Conservation (phyloP, 2,329 filamentous ascomycete species). For the Malbranchea zuffiana region DNA sequence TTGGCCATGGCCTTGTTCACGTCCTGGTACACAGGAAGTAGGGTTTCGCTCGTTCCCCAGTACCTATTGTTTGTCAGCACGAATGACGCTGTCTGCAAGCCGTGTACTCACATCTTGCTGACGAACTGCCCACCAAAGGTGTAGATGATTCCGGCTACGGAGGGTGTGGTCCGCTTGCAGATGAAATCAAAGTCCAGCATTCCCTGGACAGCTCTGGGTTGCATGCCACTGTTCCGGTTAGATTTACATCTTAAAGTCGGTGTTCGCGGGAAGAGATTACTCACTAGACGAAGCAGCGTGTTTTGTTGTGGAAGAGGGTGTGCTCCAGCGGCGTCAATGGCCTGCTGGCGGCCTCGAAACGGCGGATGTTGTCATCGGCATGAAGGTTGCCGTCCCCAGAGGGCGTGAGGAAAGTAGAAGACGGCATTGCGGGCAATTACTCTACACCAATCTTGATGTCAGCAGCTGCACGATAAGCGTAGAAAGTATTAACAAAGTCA, state of each 20-base stretch:
- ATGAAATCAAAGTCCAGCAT: conserved; percentile 99
- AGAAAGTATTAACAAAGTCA: too few relatives aligned
- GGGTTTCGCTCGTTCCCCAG: conserved; percentile 99
- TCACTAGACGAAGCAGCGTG: conserved; percentile 97
- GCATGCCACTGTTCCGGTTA: conserved; percentile 57
- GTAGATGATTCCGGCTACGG: conserved; percentile 98
- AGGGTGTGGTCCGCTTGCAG: conserved; percentile 95
- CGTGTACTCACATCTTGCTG: conserved; percentile 76
- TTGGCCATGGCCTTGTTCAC: conserved; percentile 87
- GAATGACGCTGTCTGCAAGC: not conserved
- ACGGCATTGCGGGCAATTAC: conserved; percentile 41
- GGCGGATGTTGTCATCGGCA: conserved; percentile 97
- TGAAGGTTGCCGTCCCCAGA: conserved; percentile 46
- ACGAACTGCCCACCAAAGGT: conserved; percentile 99
- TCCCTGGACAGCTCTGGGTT: conserved; percentile 82
- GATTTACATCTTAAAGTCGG: not conserved
- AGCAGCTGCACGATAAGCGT: too few relatives aligned
- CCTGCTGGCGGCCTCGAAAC: conserved; percentile 86
- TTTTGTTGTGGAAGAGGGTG: conserved; percentile 98
- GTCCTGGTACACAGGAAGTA: conserved; percentile 95
- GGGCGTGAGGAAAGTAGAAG: conserved; percentile 39
- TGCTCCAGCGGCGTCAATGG: conserved; percentile 81
- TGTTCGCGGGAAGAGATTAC: conserved; percentile 22
- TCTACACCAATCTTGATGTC: too few relatives aligned
- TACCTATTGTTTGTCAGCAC: conserved; percentile 44